Evolutionary conservation across 106 monocot genomes (phyloP), one percentile per base, ranked within the genome.

Genomic region (Cymbidium sinense): DNA sequence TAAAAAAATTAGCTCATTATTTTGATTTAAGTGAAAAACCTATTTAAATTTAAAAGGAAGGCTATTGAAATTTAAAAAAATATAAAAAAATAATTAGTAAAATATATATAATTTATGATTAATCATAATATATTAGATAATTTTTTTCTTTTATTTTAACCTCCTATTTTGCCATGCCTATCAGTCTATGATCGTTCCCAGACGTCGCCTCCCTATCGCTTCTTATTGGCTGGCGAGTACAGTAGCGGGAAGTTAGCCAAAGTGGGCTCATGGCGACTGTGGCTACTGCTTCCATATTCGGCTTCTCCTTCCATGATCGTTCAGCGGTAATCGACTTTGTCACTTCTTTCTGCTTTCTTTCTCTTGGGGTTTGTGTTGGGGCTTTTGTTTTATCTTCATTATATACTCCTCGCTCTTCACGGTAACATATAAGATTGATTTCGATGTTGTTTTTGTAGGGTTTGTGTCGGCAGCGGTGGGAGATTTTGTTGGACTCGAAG

Each of bases 361-460:
- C 69, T 69, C 31, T 33, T 31, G 4, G 67, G 3, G 6, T 52
- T 61, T 61, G 25, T 25, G n/a, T 61, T n/a, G 25, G 61, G 61
- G 61, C n/a, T 25, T 23, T 61, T 1, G 1, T 61, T n/a, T 58
- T 11, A 11, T 47, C 47, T 13, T 17, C 47, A 47, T 47, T 47
- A 2, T 15, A 12, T 2, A 47, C 47, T 47, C 15, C 47, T 47
- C 47, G 11, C 47, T 39, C 47, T 47, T 47, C 17, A 13, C 13
- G 47, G 11, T 47, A 23, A 23, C 58, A 23, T 58, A 4, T 21
- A 23, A 4, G 58, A 58, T 58, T 58, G 23, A 12, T 29, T 29
- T 67, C 67, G 67, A 28, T 33, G 69, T 69, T 69, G 69, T 69
- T 69, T 69, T 33, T 34, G 33, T 33, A 69, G 69, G 69, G 69